Conservation (phyloP, 352 stramenopile species). For the Pythium insidiosum region DNA sequence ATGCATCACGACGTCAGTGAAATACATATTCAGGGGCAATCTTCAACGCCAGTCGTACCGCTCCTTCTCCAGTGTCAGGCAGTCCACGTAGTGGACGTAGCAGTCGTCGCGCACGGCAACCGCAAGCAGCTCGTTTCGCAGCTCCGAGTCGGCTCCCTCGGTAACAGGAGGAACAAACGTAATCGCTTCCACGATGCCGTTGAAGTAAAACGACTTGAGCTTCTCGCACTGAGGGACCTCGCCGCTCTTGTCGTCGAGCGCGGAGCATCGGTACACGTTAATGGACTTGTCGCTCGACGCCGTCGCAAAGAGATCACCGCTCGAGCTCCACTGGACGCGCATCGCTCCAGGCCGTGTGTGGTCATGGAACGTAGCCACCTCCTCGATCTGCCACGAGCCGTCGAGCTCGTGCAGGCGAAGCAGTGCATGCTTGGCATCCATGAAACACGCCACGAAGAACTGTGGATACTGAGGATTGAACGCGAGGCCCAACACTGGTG, state of each 20-base stretch:
- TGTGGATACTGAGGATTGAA: slow-evolving; percentile 50
- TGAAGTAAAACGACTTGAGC: slow-evolving; percentile 83
- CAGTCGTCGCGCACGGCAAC: slow-evolving; percentile 74
- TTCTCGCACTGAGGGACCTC: slow-evolving; percentile 28
- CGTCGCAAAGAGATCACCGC: slow-evolving; percentile 54
- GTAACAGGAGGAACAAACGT: slow-evolving; percentile 30
- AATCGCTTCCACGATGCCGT: slow-evolving; percentile 64
- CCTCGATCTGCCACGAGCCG: slow-evolving; percentile 28
- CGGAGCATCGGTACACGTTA: slow-evolving; percentile 48
- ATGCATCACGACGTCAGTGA: too few relatives aligned
- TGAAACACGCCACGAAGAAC: slow-evolving; percentile 57
- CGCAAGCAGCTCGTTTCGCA: slow-evolving; percentile 34
- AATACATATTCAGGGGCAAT: slow-evolving; percentile 1
- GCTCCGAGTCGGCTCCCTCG: not conserved
- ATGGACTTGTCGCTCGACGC: slow-evolving; percentile 69
- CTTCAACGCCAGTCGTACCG: slow-evolving; percentile 42
- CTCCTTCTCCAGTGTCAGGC: slow-evolving; percentile 69
- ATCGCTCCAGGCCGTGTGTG: slow-evolving; percentile 66
- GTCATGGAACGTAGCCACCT: slow-evolving; percentile 48
- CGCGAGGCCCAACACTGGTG: slow-evolving; percentile 45
- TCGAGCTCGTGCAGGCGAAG: slow-evolving; percentile 31
- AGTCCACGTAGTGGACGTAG: slow-evolving; percentile 82
- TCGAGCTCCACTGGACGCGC: slow-evolving; percentile 49
- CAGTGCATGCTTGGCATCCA: slow-evolving; percentile 64
- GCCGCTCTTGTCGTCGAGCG: slow-evolving; percentile 5